A percentile compares a stretch with the other conserved stretches of the same genome.
phyloP scores from a whole-genome alignment of 192 early-diverging fungal genomes.

The Phlyctochytrium bullatum region DNA sequence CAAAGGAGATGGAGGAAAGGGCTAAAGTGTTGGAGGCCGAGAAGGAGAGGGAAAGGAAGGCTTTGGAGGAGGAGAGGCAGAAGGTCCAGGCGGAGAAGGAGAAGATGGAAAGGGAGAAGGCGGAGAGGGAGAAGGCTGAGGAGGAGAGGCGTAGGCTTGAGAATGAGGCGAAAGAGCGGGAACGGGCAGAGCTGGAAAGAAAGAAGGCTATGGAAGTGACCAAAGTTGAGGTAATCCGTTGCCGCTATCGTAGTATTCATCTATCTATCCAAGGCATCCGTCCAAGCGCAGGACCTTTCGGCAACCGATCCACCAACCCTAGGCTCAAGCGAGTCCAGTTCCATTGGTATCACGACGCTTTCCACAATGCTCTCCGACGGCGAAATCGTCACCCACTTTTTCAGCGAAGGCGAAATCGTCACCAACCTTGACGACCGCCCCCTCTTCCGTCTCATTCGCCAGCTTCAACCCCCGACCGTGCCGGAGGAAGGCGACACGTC shows the following conservation, averaged over 20 bases:
- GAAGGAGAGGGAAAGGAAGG: not conserved
- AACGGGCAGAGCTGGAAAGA: not conserved
- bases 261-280: not conserved
- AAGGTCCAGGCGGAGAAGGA: not conserved
- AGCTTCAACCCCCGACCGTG: not conserved
- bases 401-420: slow-evolving; percentile 24
- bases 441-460: not conserved
- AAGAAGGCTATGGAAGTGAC: not conserved
- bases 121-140: not conserved
- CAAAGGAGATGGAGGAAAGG: not conserved
- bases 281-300: not conserved
- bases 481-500: slow-evolving; percentile 17
- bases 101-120: not conserved
- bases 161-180: too few relatives aligned
- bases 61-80: not conserved
- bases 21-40: not conserved
- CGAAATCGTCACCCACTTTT: slow-evolving; percentile 29
- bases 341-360: slow-evolving; percentile 20
- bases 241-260: too few relatives aligned
- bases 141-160: not conserved
- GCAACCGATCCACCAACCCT: slow-evolving; percentile 1
- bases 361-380: slow-evolving; percentile 32
- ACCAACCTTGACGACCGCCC: slow-evolving; percentile 3
- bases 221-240: not conserved
- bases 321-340: slow-evolving; percentile 15